Evolutionary conservation across 2,329 filamentous ascomycete species (phyloP).

Genomic region (Trichoderma polysporum): DNA sequence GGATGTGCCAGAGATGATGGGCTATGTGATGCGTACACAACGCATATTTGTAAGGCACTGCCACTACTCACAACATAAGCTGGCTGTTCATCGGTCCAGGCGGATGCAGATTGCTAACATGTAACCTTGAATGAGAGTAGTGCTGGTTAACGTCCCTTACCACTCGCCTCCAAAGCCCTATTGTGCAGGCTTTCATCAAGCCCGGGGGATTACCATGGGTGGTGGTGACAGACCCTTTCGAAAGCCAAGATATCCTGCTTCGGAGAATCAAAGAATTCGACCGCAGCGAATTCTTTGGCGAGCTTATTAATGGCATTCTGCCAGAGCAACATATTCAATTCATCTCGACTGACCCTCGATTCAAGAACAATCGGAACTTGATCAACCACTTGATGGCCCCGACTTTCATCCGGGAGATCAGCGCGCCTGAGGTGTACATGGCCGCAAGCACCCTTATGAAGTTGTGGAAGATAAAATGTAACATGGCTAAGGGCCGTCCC

Average conservation of each 20-base stretch:
- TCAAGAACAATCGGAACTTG: constrained; percentile 7
- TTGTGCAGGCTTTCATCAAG: constrained; percentile 10
- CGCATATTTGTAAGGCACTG: constrained; percentile 8
- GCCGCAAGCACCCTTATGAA: constrained; percentile 6
- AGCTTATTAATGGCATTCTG: not conserved
- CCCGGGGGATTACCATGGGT: constrained; percentile 2
- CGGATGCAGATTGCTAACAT: not conserved
- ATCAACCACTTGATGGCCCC: constrained; percentile 16
- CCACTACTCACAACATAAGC: not conserved
- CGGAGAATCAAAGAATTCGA: constrained; percentile 10
- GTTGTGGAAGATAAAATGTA: constrained; percentile 8
- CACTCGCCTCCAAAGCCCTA: constrained; percentile 8
- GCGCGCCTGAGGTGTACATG: constrained; percentile 12
- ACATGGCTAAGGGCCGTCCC: constrained; percentile 3
- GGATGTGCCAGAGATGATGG: constrained; percentile 14
- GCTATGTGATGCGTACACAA: constrained; percentile 8
- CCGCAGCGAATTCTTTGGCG: constrained; percentile 3
- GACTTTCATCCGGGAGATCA: constrained; percentile 5
- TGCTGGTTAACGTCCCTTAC: constrained; percentile 12
- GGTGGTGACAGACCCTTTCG: constrained; percentile 10
- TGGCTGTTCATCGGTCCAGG: not conserved
- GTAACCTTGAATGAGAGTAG: not conserved
- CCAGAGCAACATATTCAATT: constrained; percentile 12
- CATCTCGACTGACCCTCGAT: constrained; percentile 7
- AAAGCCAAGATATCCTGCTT: constrained; percentile 14